Evolutionary conservation across 1,284 basidiomycete species (phyloP), one percentile per base, ranked within the genome.

Genomic region (Ustilago loliicola): DNA sequence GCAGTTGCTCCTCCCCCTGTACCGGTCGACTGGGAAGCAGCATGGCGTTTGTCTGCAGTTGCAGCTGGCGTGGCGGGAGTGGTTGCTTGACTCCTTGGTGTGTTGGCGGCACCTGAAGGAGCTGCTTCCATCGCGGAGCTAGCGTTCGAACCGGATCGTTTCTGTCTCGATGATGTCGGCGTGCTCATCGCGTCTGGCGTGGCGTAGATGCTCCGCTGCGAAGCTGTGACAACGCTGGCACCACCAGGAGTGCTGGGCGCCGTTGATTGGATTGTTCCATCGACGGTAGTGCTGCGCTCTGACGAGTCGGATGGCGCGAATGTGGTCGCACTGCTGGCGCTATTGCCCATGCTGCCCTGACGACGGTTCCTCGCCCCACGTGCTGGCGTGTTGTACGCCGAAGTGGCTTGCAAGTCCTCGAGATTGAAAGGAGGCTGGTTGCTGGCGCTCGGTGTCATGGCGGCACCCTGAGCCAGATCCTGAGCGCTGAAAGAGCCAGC

Each of bases 401-500:
- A 72, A 10, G 65, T 27, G 2, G 78, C 74, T 50, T 76, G 77
- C 58, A 73, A 48, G 30, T 73, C 69, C 15, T 58, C 72, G 30
- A 79, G 60, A 25, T 76, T 75, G 62, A 80, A 77, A 1, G 72
- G 68, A 52, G 72, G 77, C 48, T 61, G 58, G 11, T 65, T 61
- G 66, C 61, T 62, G 19, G 34, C 42, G 48, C 67, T 77, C 2
- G 77, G 73, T 47, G 68, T 66, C 65, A 83, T 79, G 23, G 72
- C 71, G 21, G 81, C 80, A 1, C 81, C 81, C 29, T 80, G 76
- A 17, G 78, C 78, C 47, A 83, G 64, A 51, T 83, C 82, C 36
- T 83, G 77, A 13, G 81, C 82, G 56, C 82, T 83, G 65, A 83
- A 83, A 2, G 80, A 81, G 42, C 82, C 82, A 4, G 80, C 82